Conservation (phyloP, 2,329 filamentous ascomycete species). For the Venturiaceae sp. region DNA sequence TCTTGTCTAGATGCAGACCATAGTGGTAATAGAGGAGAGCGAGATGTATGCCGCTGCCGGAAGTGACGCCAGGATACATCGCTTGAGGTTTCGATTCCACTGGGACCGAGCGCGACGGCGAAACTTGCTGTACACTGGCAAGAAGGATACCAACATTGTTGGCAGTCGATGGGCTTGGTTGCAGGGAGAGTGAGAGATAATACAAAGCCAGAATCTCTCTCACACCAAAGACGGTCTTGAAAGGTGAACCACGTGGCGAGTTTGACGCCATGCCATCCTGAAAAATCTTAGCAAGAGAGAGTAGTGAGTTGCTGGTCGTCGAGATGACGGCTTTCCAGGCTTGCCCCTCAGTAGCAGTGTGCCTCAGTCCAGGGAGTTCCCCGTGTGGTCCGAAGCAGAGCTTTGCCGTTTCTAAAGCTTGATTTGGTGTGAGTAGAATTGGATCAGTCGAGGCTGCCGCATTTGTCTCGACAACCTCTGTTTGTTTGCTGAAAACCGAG, state of each 20-base stretch:
- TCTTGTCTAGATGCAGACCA: constrained; percentile 72
- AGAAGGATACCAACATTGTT: constrained; percentile 97
- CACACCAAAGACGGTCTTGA: constrained; percentile 61
- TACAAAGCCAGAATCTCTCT: constrained; percentile 91
- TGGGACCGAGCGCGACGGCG: constrained; percentile 14
- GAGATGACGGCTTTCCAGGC: constrained; percentile 73
- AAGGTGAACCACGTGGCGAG: constrained; percentile 44
- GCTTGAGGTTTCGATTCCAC: background rate
- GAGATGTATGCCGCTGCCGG: constrained; percentile 78
- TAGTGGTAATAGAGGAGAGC: constrained; percentile 95
- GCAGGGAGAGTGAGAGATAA: constrained; percentile 86
- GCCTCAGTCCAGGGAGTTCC: constrained; percentile 68
- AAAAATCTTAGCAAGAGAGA: constrained; percentile 95
- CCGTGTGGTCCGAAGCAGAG: constrained; percentile 71
- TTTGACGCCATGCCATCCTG: constrained; percentile 87
- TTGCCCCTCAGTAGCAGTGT: constrained; percentile 56
- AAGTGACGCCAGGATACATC: constrained; percentile 64
- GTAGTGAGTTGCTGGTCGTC: constrained; percentile 88
- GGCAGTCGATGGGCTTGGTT: constrained; percentile 92
- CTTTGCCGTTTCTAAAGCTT: constrained; percentile 70
- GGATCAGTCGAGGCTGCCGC: constrained; percentile 41
- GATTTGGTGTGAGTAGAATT: constrained; percentile 72
- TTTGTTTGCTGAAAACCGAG: constrained; percentile 32
- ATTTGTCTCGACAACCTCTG: constrained; percentile 23
- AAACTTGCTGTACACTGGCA: constrained; percentile 78